These are phyloP conservation scores for Coemansia sp. DNA, from an alignment of 192 early-diverging fungal species.

Conservation along the genomic window DNA sequence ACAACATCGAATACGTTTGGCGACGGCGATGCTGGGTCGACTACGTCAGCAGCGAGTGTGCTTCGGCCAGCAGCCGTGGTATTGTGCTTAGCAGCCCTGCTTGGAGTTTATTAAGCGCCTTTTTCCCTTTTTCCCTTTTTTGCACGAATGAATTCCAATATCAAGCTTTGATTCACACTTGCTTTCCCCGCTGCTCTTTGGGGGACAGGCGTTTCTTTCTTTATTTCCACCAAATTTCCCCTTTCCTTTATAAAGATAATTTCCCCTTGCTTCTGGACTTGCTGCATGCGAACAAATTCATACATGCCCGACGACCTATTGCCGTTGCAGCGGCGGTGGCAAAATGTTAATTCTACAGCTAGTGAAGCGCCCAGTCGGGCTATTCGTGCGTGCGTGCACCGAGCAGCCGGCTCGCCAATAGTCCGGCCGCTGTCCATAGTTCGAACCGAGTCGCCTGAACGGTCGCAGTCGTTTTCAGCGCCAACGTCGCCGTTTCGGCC, in stretches of 20 bases:
- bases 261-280: too few relatives aligned
- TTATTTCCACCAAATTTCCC: too few relatives aligned
- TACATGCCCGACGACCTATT: not conserved
- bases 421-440: not conserved
- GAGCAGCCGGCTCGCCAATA: not conserved
- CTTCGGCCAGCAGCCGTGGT: not conserved
- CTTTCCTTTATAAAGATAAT: too few relatives aligned
- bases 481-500: conserved; percentile 37
- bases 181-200: too few relatives aligned
- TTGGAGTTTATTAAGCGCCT: not conserved
- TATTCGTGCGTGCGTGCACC: not conserved
- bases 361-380: not conserved
- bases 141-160: too few relatives aligned
- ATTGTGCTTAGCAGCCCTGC: too few relatives aligned
- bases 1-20: conserved; percentile 23
- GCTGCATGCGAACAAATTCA: too few relatives aligned
- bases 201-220: too few relatives aligned
- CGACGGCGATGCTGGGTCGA: not conserved
- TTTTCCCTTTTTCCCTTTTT: conserved; percentile 1
- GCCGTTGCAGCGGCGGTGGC: not conserved
- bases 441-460: conserved; percentile 9
- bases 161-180: too few relatives aligned
- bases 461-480: conserved; percentile 29
- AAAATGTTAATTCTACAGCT: not conserved
- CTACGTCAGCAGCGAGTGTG: conserved; percentile 1